Percentiles rank a stretch among this genome's conserved stretches.
These are phyloP conservation scores for Geranium brycei DNA, from an alignment of 345 rosid genomes.

Conservation along the genomic window DNA sequence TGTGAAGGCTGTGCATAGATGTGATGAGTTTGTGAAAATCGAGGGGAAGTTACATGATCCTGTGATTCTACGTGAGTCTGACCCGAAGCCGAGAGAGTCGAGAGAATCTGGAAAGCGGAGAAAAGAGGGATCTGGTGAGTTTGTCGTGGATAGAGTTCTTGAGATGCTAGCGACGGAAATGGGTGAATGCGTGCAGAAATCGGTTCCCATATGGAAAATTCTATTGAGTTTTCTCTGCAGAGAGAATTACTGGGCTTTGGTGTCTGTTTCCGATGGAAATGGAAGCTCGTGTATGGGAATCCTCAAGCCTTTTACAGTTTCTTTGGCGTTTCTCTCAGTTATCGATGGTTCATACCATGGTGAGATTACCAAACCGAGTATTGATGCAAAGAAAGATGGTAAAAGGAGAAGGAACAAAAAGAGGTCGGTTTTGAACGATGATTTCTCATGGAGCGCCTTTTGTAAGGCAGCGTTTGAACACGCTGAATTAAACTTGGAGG, in stretches of 20 bases:
- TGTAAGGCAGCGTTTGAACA: conserved; percentile 37
- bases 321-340: conserved; percentile 45
- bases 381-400: conserved; percentile 11
- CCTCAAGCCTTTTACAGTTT: conserved; percentile 65
- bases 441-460: conserved; percentile 49
- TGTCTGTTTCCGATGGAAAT: conserved; percentile 37
- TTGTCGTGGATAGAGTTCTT: conserved; percentile 49
- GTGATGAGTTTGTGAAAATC: conserved; percentile 21
- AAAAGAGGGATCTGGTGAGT: conserved; percentile 24
- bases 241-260: conserved; percentile 54
- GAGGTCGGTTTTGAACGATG: conserved; percentile 22
- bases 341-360: conserved; percentile 14
- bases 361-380: conserved; percentile 9
- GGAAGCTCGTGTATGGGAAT: conserved; percentile 37
- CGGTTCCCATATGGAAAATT: conserved; percentile 59
- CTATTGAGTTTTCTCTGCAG: conserved; percentile 59
- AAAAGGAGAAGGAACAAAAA: conserved; percentile 31
- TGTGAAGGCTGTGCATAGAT: conserved; percentile 39
- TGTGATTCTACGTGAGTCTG: conserved; percentile 33
- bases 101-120: conserved; percentile 17
- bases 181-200: conserved; percentile 26
- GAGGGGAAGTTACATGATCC: conserved; percentile 26
- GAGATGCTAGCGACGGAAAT: conserved; percentile 40
- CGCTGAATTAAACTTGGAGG: conserved; percentile 44
- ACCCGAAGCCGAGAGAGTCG: no score